Base-by-base conservation (phyloP, 495 filamentous ascomycete species). In the Penicillium pancosmium region DNA sequence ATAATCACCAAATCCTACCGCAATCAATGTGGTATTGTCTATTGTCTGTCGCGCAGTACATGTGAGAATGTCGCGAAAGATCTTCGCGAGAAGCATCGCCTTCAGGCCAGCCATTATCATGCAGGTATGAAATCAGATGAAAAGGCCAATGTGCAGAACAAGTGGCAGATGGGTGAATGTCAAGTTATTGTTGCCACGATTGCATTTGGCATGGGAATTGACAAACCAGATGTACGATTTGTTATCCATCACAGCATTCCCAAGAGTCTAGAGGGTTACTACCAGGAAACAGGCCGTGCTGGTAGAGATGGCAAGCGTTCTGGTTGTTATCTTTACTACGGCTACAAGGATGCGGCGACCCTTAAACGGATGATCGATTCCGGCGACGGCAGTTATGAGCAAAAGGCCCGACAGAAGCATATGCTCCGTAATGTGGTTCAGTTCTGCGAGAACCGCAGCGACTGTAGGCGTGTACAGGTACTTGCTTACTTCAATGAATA, bases 131-230 rank as follows among this genome's bases (percentile, higher is more conserved):
- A 83, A 3, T 55, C 86, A 0, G 64, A 80, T 8, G 81, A 88
- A 16, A 93, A 90, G 70, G 71, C 75, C 1, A 54, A 80, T 6
- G 80, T 92, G 6, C 95, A 97, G 68, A 82, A 81, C 55, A 65
- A 85, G 4, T 99, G 94, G 94, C 95, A 98, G 68, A 68, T 71
- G 21, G 90, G 92, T 3, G 74, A 76, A 58, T 82, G 84, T 60
- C 87, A 96, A 58, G 91, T 99, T 35, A 93, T 99, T 23, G 94
- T 99, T 27, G 95, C 94, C n/a, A 99, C 94, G 0, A 97, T 98
- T 71, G 94, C 94, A 27, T 98, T 98, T 69, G 94, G 94, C 10
- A 98, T 98, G 94, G 94, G 94, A 15, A 98, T 98, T 54, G 94
- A 98, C 74, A 98, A 98, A 71, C 82, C 92, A 0, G 88, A 98